Conservation (phyloP, 306 rosid species). For the Cajanus cajan region DNA sequence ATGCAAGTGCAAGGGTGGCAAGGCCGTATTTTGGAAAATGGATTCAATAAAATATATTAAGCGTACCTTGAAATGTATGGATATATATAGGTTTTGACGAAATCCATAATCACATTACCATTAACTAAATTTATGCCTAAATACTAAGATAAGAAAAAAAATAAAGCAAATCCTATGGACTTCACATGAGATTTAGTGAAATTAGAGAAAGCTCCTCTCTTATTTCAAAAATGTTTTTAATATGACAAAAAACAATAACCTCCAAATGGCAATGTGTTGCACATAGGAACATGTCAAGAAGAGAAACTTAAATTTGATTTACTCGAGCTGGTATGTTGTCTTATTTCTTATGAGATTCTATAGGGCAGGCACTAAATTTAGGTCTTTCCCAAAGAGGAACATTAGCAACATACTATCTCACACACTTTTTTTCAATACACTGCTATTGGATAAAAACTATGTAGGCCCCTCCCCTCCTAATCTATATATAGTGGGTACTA, state of each 20-base stretch:
- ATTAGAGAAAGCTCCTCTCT: neutral
- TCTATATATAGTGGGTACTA: neutral
- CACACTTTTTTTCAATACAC: neutral
- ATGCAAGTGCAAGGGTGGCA: neutral
- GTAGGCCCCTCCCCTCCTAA: neutral
- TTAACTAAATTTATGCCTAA: constrained; percentile 2
- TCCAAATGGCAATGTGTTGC: neutral
- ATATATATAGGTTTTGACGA: neutral
- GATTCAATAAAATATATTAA: neutral
- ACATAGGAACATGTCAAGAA: neutral
- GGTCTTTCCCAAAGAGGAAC: neutral
- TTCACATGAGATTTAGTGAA: neutral
- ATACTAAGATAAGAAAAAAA: neutral
- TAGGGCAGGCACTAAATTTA: neutral
- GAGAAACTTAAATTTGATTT: neutral
- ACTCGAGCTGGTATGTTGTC: constrained; percentile 1
- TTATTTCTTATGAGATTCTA: neutral
- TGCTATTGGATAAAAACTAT: neutral
- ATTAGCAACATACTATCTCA: neutral
- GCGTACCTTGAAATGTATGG: neutral
- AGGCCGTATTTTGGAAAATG: neutral
- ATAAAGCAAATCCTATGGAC: neutral
- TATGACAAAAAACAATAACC: neutral
- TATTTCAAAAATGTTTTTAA: neutral
- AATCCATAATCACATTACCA: neutral